Evolutionary conservation across 1,139 yeast species (phyloP).

Genomic region (Protomyces lactucae-debilis): DNA sequence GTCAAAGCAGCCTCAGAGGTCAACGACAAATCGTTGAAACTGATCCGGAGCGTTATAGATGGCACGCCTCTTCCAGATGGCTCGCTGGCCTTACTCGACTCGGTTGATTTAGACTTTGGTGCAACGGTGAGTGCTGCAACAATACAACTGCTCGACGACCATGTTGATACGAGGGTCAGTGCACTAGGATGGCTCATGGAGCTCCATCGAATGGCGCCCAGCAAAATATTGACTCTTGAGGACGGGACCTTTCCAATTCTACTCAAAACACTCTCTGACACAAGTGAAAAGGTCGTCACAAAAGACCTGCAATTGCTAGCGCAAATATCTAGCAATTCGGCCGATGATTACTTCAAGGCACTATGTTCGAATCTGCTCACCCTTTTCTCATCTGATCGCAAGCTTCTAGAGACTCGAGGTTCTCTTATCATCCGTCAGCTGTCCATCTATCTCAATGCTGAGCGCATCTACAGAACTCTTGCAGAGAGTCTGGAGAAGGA

Average conservation of each 20-base stretch:
- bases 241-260: constrained; percentile 72
- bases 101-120: constrained; percentile 47
- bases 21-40: constrained; percentile 8
- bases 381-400: constrained; percentile 62
- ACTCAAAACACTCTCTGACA: constrained; percentile 74
- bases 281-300: constrained; percentile 78
- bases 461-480: constrained; percentile 71
- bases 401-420: constrained; percentile 64
- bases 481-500: constrained; percentile 67
- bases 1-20: constrained; percentile 25
- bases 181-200: constrained; percentile 88
- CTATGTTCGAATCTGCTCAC: constrained; percentile 69
- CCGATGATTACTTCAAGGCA: constrained; percentile 69
- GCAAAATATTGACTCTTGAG: constrained; percentile 49
- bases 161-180: constrained; percentile 77
- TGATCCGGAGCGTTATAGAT: constrained; percentile 25
- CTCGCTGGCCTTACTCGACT: not conserved
- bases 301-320: constrained; percentile 73
- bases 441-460: constrained; percentile 76
- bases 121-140: constrained; percentile 59
- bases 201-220: constrained; percentile 60
- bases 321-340: constrained; percentile 69
- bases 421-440: constrained; percentile 80
- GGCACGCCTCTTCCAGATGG: constrained; percentile 34
- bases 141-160: constrained; percentile 57